These are phyloP conservation scores for Didymella exigua DNA, from an alignment of 2,329 filamentous ascomycete species.

Conservation along the genomic window DNA sequence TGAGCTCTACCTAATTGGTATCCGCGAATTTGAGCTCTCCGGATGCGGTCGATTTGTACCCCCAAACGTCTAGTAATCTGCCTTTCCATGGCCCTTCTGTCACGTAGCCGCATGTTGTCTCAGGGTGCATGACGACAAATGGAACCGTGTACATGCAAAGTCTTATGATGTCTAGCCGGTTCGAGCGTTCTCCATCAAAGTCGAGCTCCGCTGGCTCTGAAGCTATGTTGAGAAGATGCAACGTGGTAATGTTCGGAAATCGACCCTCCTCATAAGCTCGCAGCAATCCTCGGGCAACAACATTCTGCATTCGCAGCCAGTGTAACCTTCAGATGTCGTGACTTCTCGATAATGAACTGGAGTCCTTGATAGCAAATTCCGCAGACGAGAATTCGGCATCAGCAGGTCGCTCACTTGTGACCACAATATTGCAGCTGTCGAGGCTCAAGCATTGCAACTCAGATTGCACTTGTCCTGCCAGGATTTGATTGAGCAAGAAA, in stretches of 20 bases:
- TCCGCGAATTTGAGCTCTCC: neutral
- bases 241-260: neutral
- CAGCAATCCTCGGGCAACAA: neutral
- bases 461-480: neutral
- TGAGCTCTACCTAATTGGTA: neutral
- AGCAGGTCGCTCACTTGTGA: neutral
- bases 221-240: neutral
- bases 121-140: neutral
- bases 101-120: too few species aligned
- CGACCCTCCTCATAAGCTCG: neutral
- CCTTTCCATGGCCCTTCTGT: neutral
- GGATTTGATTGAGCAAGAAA: neutral
- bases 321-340: neutral
- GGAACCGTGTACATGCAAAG: neutral
- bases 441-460: neutral
- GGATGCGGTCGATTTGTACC: neutral
- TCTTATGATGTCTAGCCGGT: neutral
- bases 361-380: neutral
- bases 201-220: neutral
- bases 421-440: neutral
- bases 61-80: neutral
- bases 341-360: neutral
- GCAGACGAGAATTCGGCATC: neutral
- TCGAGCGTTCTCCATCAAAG: neutral
- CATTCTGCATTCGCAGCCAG: neutral